A percentile compares a stretch with the other conserved stretches of the same genome.
These are phyloP conservation scores for Talaromyces sp. DNA, from an alignment of 2,329 filamentous ascomycete genomes.

Conservation along the genomic window DNA sequence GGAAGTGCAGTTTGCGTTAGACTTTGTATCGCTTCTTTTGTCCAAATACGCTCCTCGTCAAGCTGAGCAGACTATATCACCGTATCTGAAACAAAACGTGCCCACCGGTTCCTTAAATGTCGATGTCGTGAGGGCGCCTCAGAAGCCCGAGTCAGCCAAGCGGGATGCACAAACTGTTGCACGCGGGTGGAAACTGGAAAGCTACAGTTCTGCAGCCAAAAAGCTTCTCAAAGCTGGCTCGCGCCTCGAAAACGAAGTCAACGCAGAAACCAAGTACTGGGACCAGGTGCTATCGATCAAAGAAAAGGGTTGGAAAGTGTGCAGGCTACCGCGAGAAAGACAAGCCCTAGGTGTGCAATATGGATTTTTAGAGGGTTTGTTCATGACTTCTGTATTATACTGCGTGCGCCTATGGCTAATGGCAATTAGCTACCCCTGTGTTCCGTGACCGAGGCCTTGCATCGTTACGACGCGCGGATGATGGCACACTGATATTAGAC, in stretches of 20 bases:
- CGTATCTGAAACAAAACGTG: constrained; percentile 63
- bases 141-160: constrained; percentile 51
- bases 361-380: constrained; percentile 71
- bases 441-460: constrained; percentile 72
- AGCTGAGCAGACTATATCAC: constrained; percentile 66
- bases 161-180: constrained; percentile 52
- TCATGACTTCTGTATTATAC: neutral
- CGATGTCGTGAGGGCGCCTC: constrained; percentile 60
- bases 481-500: constrained; percentile 73
- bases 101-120: constrained; percentile 71
- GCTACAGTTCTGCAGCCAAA: constrained; percentile 69
- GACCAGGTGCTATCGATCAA: constrained; percentile 75
- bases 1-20: constrained; percentile 62
- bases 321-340: constrained; percentile 66
- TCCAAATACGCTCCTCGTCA: constrained; percentile 74
- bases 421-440: constrained; percentile 44
- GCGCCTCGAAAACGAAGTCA: constrained; percentile 71
- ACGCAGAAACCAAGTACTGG: constrained; percentile 83
- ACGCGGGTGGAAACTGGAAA: constrained; percentile 72
- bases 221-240: constrained; percentile 67
- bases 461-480: constrained; percentile 67
- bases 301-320: constrained; percentile 81
- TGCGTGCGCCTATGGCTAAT: neutral
- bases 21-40: constrained; percentile 77
- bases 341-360: constrained; percentile 80